Conservation (phyloP, 495 filamentous ascomycete species). For the Beverwykella pulmonaria region DNA sequence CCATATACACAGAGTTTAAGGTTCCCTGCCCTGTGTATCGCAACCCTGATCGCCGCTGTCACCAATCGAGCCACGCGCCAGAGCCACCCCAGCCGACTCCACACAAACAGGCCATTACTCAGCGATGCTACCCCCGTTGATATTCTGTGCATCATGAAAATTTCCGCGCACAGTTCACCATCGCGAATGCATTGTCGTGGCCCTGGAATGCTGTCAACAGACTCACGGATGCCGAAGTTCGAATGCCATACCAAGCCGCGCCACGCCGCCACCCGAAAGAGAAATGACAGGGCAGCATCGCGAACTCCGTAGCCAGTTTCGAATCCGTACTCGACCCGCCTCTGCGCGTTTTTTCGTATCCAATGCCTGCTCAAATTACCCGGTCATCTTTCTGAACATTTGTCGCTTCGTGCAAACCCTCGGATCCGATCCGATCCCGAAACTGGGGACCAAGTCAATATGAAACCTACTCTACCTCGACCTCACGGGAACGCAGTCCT, state of each 20-base stretch:
- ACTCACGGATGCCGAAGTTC: background rate
- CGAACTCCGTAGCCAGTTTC: background rate
- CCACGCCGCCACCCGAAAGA: background rate
- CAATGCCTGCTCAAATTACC: background rate
- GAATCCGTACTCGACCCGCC: background rate
- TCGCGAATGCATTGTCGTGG: background rate
- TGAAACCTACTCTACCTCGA: too few relatives aligned
- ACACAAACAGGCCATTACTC: background rate
- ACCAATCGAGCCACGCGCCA: background rate
- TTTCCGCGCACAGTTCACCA: background rate
- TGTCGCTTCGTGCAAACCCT: too few relatives aligned
- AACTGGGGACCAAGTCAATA: too few relatives aligned
- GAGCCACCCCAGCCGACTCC: background rate
- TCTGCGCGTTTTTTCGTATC: background rate
- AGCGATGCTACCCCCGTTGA: background rate
- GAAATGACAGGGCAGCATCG: background rate
- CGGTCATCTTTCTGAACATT: too few relatives aligned
- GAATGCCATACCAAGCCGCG: background rate
- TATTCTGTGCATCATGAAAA: background rate
- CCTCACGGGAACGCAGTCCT: too few relatives aligned
- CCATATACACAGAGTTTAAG: background rate
- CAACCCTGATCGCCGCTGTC: background rate
- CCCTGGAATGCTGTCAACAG: background rate
- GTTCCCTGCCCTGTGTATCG: background rate
- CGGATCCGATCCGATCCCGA: too few relatives aligned